Evolutionary conservation across 2,329 filamentous ascomycete species (phyloP), one percentile per base, ranked within the genome.

Genomic region (Colletotrichum caudatum): DNA sequence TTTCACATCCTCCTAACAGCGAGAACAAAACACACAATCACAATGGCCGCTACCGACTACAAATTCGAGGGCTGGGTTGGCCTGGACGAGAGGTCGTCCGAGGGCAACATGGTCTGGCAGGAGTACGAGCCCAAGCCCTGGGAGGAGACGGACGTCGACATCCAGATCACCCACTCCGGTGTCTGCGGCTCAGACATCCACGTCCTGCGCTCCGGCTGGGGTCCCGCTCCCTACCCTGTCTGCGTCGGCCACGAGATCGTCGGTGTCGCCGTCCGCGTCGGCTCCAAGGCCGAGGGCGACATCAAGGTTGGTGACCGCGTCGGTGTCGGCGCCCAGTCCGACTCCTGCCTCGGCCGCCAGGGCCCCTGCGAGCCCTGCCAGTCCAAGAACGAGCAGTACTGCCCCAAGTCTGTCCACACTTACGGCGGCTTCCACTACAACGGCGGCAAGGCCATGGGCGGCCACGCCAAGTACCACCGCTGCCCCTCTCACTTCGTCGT

Each of bases 81-180:
- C 74, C 78, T 81, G 46, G 79, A 81, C 68, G 74, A 80, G 14
- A 79, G 80, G 3, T 78, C 84, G 26, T 80, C 78, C 73, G 77
- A 87, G 12, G 86, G 86, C 66, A 86, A 88, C 60, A 88, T 89
- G 86, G 77, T 82, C 33, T 88, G 87, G 86, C 81, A 81, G 56
- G 81, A 87, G 71, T 91, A 87, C 66, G 83, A 89, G 78, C 89
- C 89, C 41, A 92, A 92, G 83, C 79, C 81, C 11, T 92, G 89
- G 87, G 86, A 90, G 64, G 90, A 92, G 78, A 87, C 84, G 33
- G 89, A 92, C 74, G 80, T 93, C 63, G 90, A 92, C 76, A 90
- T 93, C 76, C 84, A 87, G 76, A 82, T 93, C 74, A 87, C 88
- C 3, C 89, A 92, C 81, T 91, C 89, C 76, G 90, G 90, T 73